Evolutionary conservation across 805 yeast species (phyloP), one percentile per base, ranked within the genome.

Genomic region (Kodamaea laetipori): DNA sequence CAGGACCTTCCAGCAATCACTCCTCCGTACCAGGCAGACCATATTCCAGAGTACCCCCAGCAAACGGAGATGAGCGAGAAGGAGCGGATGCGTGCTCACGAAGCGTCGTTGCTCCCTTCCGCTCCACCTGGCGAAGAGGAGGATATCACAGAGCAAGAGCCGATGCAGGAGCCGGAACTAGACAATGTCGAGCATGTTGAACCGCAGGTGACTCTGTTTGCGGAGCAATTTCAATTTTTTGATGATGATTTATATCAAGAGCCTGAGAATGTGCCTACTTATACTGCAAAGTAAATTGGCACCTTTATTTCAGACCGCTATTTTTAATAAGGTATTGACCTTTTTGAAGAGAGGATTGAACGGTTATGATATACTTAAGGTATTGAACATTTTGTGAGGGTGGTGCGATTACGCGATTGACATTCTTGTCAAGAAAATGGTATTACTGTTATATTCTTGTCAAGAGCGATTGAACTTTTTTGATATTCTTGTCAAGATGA

Each of bases 81-180:
- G 57, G 84, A 82, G 47, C 54, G 73, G 11, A 59, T 82, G 52
- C 64, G 72, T 45, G 61, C 71, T 3, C 72, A 72, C 37, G 90
- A 84, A 56, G 73, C 75, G 36, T 75, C 84, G 4, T 64, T 84
- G 32, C 54, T 83, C 16, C 90, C 92, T 0, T 81, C 88, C 2
- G 38, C 38, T 13, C 38, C 38, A 4, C 38, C 38, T 4, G 38
- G 26, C 15, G 39, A 37, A 11, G 39, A 37, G 25, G 37, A 33
- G 16, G 26, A 33, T 11, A n/a, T 18, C 19, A 18, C 6, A 32
- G 24, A 32, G n/a, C 36, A 12, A 8, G 17, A 33, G 4, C 31
- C 31, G 26, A 33, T 6, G 37, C 11, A 15, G 36, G 15, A 33
- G 37, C 19, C 19, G 13, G 13, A n/a, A 18, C 38, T 23, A n/a